Base-by-base conservation (phyloP, 2,329 filamentous ascomycete species). In the Aspergillus arachidicola region DNA sequence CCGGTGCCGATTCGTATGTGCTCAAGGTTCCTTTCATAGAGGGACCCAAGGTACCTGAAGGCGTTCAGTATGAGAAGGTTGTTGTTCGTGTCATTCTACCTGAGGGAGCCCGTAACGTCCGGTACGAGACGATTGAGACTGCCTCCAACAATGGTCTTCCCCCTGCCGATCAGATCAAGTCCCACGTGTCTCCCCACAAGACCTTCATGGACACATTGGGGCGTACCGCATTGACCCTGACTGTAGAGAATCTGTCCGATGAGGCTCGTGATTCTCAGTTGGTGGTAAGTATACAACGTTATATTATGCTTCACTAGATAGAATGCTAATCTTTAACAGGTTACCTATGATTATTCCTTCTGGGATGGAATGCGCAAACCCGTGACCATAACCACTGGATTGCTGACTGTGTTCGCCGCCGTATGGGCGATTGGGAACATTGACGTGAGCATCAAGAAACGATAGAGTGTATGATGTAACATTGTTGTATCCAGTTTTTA, bases 141-240 rank as follows among this genome's bases (percentile, higher is more conserved):
- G 83, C 87, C 67, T 61, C 69, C 45, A 74, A 71, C 68, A 93
- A 93, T 59, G 86, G 87, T 5, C 83, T 97, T 36, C 93, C 94
- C 1, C 76, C 95, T 61, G 62, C 69, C 11, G 75, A 70, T 64
- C 69, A 74, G 58, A 82, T 87, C 56, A 83, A 85, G 56, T 85
- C 87, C 65, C 79, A 81, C n/a, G 80, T 83, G 23, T 86, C 85
- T 67, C 80, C 90, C n/a, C 87, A 95, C 81, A 90, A 89, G 78
- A 97, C 94, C 0, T 99, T 93, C 80, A 91, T 99, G 81, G 95
- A 99, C 79, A 98, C 95, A 0, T 73, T 94, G 36, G 95, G 95
- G 65, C 91, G 95, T 67, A 96, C 94, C 0, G 86, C 89, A 0
- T 84, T 99, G 64, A 89, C 86, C 57, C 84, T 99, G 72, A 91